These are phyloP conservation scores for Nakazawaea sp. DNA, from an alignment of 805 yeast genomes.

Conservation along the genomic window DNA sequence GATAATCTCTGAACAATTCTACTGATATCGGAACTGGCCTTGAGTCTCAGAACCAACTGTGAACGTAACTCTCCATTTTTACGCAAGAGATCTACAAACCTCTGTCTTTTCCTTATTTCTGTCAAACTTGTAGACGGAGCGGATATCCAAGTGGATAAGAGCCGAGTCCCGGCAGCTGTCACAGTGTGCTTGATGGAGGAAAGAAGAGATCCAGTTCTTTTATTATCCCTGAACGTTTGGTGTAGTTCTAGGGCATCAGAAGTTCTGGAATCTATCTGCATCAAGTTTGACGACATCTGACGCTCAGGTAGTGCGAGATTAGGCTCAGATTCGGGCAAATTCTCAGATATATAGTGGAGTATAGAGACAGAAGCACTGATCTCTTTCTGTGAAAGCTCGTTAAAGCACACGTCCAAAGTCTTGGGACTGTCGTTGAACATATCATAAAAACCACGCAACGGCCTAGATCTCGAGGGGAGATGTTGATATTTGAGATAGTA, in stretches of 20 bases:
- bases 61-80: slow-evolving; percentile 22
- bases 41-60: slow-evolving; percentile 28
- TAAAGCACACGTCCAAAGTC: slow-evolving; percentile 16
- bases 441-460: slow-evolving; percentile 27
- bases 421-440: slow-evolving; percentile 31
- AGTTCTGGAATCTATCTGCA: slow-evolving; percentile 80
- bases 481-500: slow-evolving; percentile 53
- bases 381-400: slow-evolving; percentile 36
- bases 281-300: slow-evolving; percentile 40
- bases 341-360: slow-evolving; percentile 63
- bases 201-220: slow-evolving; percentile 62
- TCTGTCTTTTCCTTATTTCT: slow-evolving; percentile 53
- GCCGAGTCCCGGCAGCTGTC: slow-evolving; percentile 75
- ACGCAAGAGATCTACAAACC: slow-evolving; percentile 37
- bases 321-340: slow-evolving; percentile 61
- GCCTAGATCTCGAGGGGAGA: slow-evolving; percentile 32
- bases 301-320: slow-evolving; percentile 63
- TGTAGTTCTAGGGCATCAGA: slow-evolving; percentile 70
- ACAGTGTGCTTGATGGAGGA: slow-evolving; percentile 67
- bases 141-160: slow-evolving; percentile 75
- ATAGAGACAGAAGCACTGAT: slow-evolving; percentile 55
- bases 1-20: slow-evolving; percentile 54
- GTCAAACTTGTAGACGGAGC: slow-evolving; percentile 62
- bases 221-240: slow-evolving; percentile 47
- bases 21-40: slow-evolving; percentile 47